Base-by-base conservation (phyloP, 2,329 filamentous ascomycete genomes). In the Penicillium freii region DNA sequence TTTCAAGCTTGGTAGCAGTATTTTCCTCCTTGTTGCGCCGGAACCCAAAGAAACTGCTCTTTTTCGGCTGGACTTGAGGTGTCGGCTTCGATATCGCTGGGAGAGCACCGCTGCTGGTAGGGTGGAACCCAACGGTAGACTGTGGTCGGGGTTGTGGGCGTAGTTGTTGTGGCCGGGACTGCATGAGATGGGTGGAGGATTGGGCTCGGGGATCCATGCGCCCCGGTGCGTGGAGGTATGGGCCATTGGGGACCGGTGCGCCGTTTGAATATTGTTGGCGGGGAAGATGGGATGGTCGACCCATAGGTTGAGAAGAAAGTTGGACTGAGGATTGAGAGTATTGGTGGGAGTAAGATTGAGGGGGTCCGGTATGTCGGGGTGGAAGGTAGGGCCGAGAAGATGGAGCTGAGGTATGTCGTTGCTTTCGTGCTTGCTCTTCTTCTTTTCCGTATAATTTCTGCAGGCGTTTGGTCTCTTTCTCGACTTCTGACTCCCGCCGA, bases 381-480 rank as follows among this genome's bases (percentile, higher is more conserved):
- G 49, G 71, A 48, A 59, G 60, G 23, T 63, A 49, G 25, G 54
- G 65, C 52, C 57, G 57, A 15, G 63, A 29, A 27, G 61, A 49
- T 45, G 58, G 43, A 25, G 42, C 34, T 27, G 50, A 46, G 6
- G 54, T 56, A 43, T 57, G 58, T 8, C 48, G 57, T 38, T 64
- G 64, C 33, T 54, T 61, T 31, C 73, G 70, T 8, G 58, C 70
- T 51, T 67, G 64, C 61, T 75, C 54, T 60, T 78, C 73, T 66
- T 80, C 72, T 56, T 69, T 64, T 45, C 83, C 84, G 62, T 86
- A 87, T 47, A 84, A 67, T 62, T 77, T 80, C 56, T 81, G 78
- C 8, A 97, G 77, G 0, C 91, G 82, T 64, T 87, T 87, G 0
- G 91, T 96, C 74, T 97, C 92, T 43, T 85, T 84, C 36, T 96